Base-by-base conservation (phyloP, 2,329 filamentous ascomycete genomes). In the Diaporthe citri region DNA sequence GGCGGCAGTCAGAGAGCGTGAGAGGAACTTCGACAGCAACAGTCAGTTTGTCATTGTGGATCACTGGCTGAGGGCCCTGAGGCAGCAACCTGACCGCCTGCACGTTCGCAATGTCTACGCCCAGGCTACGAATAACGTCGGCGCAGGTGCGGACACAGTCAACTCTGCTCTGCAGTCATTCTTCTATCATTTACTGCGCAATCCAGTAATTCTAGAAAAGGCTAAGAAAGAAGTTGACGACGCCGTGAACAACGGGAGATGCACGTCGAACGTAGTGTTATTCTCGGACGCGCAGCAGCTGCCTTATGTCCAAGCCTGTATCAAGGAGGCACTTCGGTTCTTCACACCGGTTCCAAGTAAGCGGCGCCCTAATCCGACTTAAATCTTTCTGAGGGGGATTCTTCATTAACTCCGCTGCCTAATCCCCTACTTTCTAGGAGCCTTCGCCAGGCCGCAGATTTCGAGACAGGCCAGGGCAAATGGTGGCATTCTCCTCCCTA, bases 221-320 rank as follows among this genome's bases (percentile, higher is more conserved):
- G 64, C 64, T 13, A 67, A 3, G 9, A 39, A 39, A 20, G 51
- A 71, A 46, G 75, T 75, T 22, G 77, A 72, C 7, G 73, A 76
- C 12, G 76, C 48, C 13, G 80, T 82, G 73, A 78, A 81, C 13
- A 73, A 79, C 36, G 76, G 75, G 3, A 79, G 77, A 6, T 48
- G 56, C 13, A 52, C n/a, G 17, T 62, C 73, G 10, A 41, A 57
- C n/a, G 67, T 80, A 1, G 77, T 81, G 1, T 75, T 76, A 9
- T 81, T 76, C 67, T 76, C 77, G 4, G 79, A 82, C 39, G 78
- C 83, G 2, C 80, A 81, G 74, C 77, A 77, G 56, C 77, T 83
- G n/a, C 78, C 79, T 9, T 85, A 81, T 69, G 76, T 83, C 13
- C 79, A 81, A 59, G 82, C 82, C 17, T 83, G 81, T 73, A 81